phyloP scores from a whole-genome alignment of 805 yeast species.

The Metschnikowia picachoensis region DNA sequence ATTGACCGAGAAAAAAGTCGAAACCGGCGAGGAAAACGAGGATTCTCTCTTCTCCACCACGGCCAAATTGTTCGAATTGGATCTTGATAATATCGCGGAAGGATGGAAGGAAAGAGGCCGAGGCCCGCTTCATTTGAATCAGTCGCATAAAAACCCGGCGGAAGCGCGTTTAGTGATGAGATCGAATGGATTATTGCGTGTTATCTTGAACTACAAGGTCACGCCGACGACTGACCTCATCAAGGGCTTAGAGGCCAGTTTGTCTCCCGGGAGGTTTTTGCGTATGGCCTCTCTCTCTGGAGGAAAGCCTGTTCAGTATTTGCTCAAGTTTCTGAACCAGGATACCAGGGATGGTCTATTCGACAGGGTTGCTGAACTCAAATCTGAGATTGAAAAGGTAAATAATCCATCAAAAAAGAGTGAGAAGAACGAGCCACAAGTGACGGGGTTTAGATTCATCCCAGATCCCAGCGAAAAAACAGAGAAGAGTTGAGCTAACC shows the following conservation, averaged over 20 bases:
- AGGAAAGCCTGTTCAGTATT: constrained; percentile 74
- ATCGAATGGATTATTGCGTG: constrained; percentile 78
- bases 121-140: constrained; percentile 82
- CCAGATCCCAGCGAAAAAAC: constrained; percentile 1
- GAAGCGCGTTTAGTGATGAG: constrained; percentile 82
- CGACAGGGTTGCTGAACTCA: constrained; percentile 44
- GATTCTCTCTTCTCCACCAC: constrained; percentile 60
- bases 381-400: constrained; percentile 9
- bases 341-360: constrained; percentile 57
- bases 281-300: constrained; percentile 68
- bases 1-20: constrained; percentile 48
- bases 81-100: constrained; percentile 55
- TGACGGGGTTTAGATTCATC: constrained; percentile 10
- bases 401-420: background rate
- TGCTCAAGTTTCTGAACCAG: constrained; percentile 65
- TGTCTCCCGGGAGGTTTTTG: constrained; percentile 77
- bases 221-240: constrained; percentile 56
- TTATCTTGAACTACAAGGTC: constrained; percentile 73
- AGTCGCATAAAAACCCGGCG: constrained; percentile 29
- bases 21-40: constrained; percentile 92
- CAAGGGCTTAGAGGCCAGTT: constrained; percentile 83
- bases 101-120: constrained; percentile 98
- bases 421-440: background rate
- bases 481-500: no score
- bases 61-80: constrained; percentile 75